Conservation (phyloP, 257 asterid species). For the Henckelia pumila region DNA sequence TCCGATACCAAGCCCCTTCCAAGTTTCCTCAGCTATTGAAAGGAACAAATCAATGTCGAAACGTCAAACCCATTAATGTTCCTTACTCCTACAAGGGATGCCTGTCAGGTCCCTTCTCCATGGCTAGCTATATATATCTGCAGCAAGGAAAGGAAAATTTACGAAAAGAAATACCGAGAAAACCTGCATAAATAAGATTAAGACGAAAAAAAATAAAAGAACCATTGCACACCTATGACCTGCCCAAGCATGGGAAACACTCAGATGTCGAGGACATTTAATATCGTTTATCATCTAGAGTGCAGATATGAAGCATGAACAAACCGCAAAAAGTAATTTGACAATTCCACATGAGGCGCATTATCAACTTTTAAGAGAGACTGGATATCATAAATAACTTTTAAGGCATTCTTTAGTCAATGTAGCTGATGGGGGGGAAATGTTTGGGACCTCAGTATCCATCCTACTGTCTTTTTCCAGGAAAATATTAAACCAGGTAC, state of each 20-base stretch:
- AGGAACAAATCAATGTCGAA: conserved; percentile 21
- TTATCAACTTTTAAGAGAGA: no score
- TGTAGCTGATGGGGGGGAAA: not conserved
- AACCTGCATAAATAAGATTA: not conserved
- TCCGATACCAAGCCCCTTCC: conserved; percentile 17
- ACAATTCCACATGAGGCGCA: not conserved
- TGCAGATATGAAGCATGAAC: not conserved
- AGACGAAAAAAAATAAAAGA: not conserved
- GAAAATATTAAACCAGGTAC: not conserved
- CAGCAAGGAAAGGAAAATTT: conserved; percentile 26
- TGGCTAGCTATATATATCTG: conserved; percentile 45
- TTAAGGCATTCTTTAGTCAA: not conserved
- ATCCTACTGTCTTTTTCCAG: not conserved
- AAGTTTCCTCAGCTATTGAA: conserved; percentile 31
- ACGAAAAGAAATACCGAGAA: conserved; percentile 8
- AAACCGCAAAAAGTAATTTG: not conserved
- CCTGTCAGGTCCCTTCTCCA: not conserved
- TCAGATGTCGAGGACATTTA: no score
- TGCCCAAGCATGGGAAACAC: not conserved
- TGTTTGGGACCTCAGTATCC: not conserved
- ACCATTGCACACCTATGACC: not conserved
- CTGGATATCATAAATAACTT: not conserved
- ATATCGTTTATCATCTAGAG: not conserved
- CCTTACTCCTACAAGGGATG: conserved; percentile 25
- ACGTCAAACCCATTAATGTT: conserved; percentile 17